Conservation (phyloP, 768 basidiomycete genomes). For the Sporobolomyces phaffii region DNA sequence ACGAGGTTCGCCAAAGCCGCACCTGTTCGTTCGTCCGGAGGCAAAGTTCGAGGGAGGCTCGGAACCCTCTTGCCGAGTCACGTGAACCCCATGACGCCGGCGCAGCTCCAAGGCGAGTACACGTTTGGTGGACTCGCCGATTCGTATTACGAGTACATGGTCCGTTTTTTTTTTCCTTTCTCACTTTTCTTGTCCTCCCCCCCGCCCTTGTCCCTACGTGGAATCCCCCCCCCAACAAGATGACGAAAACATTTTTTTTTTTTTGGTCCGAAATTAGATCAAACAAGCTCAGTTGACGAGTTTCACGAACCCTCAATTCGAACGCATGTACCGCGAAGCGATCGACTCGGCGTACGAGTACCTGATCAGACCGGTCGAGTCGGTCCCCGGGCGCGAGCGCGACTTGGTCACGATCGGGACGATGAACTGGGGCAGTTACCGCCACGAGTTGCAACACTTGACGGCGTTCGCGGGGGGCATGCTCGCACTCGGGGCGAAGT, state of each 20-base stretch:
- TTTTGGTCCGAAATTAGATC: too few species aligned
- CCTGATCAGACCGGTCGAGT: slow-evolving; percentile 44
- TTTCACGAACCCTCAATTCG: slow-evolving; percentile 44
- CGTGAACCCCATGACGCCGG: slow-evolving; percentile 5
- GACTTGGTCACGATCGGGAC: slow-evolving; percentile 15
- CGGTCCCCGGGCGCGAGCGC: slow-evolving; percentile 40
- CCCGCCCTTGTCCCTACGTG: not conserved
- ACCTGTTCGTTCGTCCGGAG: not conserved
- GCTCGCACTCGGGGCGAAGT: slow-evolving; percentile 48
- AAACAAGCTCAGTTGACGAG: slow-evolving; percentile 49
- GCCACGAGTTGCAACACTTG: slow-evolving; percentile 26
- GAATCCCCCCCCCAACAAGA: too few species aligned
- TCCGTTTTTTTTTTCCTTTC: not conserved
- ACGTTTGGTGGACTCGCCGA: slow-evolving; percentile 47
- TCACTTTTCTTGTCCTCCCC: not conserved
- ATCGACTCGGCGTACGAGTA: slow-evolving; percentile 45
- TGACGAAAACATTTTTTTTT: too few species aligned
- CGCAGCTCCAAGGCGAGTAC: slow-evolving; percentile 42
- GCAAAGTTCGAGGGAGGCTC: slow-evolving; percentile 12
- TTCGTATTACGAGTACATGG: slow-evolving; percentile 40
- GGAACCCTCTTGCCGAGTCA: slow-evolving; percentile 27
- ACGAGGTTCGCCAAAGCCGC: not conserved
- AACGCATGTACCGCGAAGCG: slow-evolving; percentile 45
- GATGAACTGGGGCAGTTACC: slow-evolving; percentile 12
- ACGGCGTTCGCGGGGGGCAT: slow-evolving; percentile 49